Evolutionary conservation across 305 asterid species (phyloP).

Genomic region (Euphrasia arctica): DNA sequence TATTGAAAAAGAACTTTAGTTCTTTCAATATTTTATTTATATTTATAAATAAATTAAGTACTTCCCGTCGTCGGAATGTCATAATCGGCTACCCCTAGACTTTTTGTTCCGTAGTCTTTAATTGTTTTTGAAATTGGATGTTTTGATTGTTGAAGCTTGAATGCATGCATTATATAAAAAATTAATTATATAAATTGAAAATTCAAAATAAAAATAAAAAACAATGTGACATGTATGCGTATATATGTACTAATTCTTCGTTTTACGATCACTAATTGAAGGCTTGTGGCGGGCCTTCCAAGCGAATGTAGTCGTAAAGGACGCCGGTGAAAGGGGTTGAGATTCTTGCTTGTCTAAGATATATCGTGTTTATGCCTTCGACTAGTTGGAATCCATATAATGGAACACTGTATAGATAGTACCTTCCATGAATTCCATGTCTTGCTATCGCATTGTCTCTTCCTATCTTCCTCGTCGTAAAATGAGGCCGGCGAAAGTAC

Average conservation of each 20-base stretch:
- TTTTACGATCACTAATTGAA: conserved; percentile 12
- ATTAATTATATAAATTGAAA: neutral
- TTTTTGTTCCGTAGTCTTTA: too few species aligned
- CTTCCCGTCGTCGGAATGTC: too few species aligned
- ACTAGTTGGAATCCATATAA: conserved; percentile 33
- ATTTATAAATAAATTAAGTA: too few species aligned
- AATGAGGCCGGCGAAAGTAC: conserved; percentile 25
- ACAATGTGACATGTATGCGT: conserved; percentile 7
- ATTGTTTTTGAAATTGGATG: too few species aligned
- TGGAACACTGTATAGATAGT: conserved; percentile 35
- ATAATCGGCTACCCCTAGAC: too few species aligned
- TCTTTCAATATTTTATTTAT: too few species aligned
- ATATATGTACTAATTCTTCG: neutral
- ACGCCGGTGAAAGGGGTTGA: conserved; percentile 35
- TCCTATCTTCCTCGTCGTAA: conserved; percentile 46
- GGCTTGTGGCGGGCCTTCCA: conserved; percentile 44
- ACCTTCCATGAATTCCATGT: conserved; percentile 77
- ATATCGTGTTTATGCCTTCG: conserved; percentile 44
- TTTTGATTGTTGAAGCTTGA: too few species aligned
- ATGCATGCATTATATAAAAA: too few species aligned
- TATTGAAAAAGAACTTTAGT: too few species aligned
- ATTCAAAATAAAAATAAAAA: neutral
- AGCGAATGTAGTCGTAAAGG: conserved; percentile 67
- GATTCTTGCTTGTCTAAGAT: conserved; percentile 43
- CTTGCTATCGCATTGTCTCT: conserved; percentile 66